These are phyloP conservation scores for Baudoinia panamericana DNA, from an alignment of 495 filamentous ascomycete species.

Conservation along the genomic window DNA sequence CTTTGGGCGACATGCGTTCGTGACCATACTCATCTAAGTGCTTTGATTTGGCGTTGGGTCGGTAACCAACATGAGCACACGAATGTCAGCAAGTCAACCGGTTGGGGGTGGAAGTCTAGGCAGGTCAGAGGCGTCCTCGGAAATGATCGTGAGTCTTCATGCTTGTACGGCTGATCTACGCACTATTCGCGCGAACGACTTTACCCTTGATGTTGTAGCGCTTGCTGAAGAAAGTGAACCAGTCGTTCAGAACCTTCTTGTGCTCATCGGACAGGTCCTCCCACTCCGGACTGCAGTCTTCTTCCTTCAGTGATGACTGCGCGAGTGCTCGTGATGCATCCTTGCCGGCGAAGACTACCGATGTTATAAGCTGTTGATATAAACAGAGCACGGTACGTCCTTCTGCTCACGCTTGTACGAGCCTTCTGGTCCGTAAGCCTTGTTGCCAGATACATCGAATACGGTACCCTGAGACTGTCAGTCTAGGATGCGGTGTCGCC, in stretches of 20 bases:
- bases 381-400: background rate
- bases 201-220: conserved; percentile 85
- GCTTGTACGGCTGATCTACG: conserved; percentile 5
- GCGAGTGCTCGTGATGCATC: conserved; percentile 85
- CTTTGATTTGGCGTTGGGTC: too few species aligned
- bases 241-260: conserved; percentile 72
- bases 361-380: background rate
- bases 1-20: conserved; percentile 1
- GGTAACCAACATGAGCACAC: too few species aligned
- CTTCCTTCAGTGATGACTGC: conserved; percentile 69
- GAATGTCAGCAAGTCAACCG: too few species aligned
- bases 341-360: conserved; percentile 80
- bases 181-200: conserved; percentile 47
- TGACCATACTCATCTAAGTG: conserved; percentile 12
- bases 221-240: conserved; percentile 92
- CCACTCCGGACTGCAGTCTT: conserved; percentile 77
- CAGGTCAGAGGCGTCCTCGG: too few species aligned
- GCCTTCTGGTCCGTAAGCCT: conserved; percentile 68
- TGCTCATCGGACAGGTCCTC: conserved; percentile 75
- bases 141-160: background rate
- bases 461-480: conserved; percentile 51
- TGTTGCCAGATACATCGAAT: conserved; percentile 84
- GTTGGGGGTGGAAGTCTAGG: too few species aligned
- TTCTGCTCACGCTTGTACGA: conserved; percentile 61
- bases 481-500: background rate